phyloP scores from a whole-genome alignment of 352 stramenopile species.

The Phytophthora agathidicida region DNA sequence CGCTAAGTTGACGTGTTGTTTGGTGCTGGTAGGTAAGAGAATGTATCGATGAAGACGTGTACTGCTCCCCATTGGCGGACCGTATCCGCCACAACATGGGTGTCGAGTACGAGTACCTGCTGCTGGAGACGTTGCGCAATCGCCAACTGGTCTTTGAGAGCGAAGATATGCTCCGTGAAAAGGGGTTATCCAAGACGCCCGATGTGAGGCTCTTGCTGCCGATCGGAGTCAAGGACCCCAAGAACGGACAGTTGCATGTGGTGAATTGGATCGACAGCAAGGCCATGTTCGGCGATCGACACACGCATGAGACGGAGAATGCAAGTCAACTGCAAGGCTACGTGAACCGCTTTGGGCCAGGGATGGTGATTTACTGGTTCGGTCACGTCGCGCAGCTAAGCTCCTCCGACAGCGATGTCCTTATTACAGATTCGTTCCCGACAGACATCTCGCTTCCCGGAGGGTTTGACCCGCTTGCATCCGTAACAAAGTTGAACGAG shows the following conservation, averaged over 20 bases:
- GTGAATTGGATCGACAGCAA: conserved; percentile 94
- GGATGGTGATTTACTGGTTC: conserved; percentile 92
- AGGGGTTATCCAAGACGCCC: conserved; percentile 86
- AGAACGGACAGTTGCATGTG: conserved; percentile 41
- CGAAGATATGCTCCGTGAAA: conserved; percentile 79
- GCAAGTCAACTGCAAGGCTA: conserved; percentile 77
- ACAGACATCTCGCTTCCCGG: conserved; percentile 59
- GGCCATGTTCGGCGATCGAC: conserved; percentile 87
- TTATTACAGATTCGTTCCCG: conserved; percentile 69
- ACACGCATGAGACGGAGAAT: conserved; percentile 83
- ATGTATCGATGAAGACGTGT: conserved; percentile 69
- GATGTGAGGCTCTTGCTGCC: conserved; percentile 83
- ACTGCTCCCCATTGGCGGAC: conserved; percentile 83
- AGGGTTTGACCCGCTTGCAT: conserved; percentile 46
- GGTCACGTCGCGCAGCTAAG: conserved; percentile 67
- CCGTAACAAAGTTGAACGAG: conserved; percentile 15
- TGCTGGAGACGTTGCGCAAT: conserved; percentile 76
- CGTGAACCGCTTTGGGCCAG: conserved; percentile 80
- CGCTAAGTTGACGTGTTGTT: neutral
- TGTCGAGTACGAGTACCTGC: conserved; percentile 87
- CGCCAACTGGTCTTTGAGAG: conserved; percentile 81
- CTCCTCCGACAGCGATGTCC: conserved; percentile 59
- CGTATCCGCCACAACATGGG: conserved; percentile 79
- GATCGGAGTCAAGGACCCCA: conserved; percentile 71
- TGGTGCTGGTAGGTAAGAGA: conserved; percentile 52